Base-by-base conservation (phyloP, 352 stramenopile species). In the Phytophthora pinifolia region DNA sequence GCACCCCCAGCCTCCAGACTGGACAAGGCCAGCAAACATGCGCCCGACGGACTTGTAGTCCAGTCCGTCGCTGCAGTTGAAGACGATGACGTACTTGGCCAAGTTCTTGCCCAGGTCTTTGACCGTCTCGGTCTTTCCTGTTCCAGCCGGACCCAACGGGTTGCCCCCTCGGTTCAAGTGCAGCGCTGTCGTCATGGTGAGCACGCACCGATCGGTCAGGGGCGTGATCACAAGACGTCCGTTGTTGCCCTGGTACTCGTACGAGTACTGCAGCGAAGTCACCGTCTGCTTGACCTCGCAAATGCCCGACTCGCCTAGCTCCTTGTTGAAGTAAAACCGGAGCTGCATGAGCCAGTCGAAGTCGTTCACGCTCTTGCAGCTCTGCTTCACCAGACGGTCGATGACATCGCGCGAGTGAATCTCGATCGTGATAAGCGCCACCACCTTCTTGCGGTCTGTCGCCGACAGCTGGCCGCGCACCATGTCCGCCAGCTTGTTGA, bases 341-440 rank as follows among this genome's bases (percentile, higher is more conserved):
- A 94, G 60, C 43, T 94, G 85, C 85, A 94, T 94, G 10, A 94
- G 63, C 85, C 83, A 95, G 65, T 95, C 83, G 58, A 98, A 98
- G 48, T 98, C 92, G 33, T 93, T 92, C 14, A 94, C 75, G 50
- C 79, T 92, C 38, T 93, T 89, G 59, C 91, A 98, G 45, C 92
- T 94, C 53, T 94, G 88, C 62, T 97, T 97, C n/a, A 97, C 86
- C 44, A 98, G 75, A 6, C 90, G 83, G 51, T 98, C 89, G 29
- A 98, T 93, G 22, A 98, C 93, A 65, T 98, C 96, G 31, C 96
- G 89, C 53, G 92, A 97, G 54, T 99, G 96, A 36, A 98, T 97
- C 65, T 99, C 96, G 62, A 98, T 98, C 30, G 94, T 98, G 69
- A 99, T 98, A 13, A 99, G 71, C 33, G 94, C 96, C 32, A 98